A percentile compares a stretch with the other conserved stretches of the same genome.
phyloP scores from a whole-genome alignment of 768 basidiomycete species.

The Leccinum ochraceum region DNA sequence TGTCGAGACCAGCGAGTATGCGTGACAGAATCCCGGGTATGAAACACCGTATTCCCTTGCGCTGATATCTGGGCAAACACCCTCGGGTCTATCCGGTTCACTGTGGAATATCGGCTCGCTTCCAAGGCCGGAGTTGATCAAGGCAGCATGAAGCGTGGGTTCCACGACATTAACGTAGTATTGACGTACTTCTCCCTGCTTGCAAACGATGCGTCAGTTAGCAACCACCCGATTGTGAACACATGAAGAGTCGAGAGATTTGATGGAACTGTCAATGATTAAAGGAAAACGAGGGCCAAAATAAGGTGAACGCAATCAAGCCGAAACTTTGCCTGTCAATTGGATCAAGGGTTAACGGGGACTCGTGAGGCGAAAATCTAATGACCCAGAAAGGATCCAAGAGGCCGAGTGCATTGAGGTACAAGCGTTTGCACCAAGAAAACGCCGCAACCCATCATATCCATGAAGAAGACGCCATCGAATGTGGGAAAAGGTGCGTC shows the following conservation, averaged over 20 bases:
- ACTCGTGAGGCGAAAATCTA: slow-evolving; percentile 12
- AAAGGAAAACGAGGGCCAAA: slow-evolving; percentile 10
- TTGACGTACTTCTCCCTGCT: slow-evolving; percentile 37
- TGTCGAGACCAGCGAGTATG: slow-evolving; percentile 69
- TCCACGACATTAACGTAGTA: slow-evolving; percentile 32
- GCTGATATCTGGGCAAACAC: background rate
- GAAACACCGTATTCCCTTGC: slow-evolving; percentile 19
- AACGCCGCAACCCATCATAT: slow-evolving; percentile 5
- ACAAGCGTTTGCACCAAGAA: slow-evolving; percentile 7
- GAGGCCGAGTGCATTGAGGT: slow-evolving; percentile 7
- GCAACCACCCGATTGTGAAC: slow-evolving; percentile 8
- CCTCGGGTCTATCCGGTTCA: background rate
- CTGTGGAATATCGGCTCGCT: background rate
- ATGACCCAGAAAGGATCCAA: slow-evolving; percentile 8
- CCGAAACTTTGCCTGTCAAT: background rate
- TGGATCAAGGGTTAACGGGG: slow-evolving; percentile 20
- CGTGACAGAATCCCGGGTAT: slow-evolving; percentile 33
- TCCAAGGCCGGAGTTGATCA: slow-evolving; percentile 8
- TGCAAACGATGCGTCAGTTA: slow-evolving; percentile 22
- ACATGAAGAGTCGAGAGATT: slow-evolving; percentile 10
- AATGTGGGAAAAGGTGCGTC: slow-evolving; percentile 10
- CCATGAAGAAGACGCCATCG: slow-evolving; percentile 13
- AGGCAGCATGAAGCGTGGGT: slow-evolving; percentile 30
- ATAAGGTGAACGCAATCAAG: slow-evolving; percentile 11
- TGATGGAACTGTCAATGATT: slow-evolving; percentile 5